Evolutionary conservation across 2,329 filamentous ascomycete genomes (phyloP).

Genomic region (Pseudogymnoascus sp.): DNA sequence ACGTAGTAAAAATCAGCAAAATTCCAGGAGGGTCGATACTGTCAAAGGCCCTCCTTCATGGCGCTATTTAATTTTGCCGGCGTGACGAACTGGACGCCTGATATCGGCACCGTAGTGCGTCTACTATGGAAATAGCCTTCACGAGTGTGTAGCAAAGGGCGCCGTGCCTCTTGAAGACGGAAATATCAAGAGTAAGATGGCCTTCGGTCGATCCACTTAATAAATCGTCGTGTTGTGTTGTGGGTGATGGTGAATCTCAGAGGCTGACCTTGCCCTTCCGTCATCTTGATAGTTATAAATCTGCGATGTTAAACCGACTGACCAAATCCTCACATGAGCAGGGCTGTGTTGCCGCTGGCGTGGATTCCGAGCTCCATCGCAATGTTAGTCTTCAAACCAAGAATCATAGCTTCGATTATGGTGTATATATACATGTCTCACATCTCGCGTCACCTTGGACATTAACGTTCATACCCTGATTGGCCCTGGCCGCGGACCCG

Average conservation of each 20-base stretch:
- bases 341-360: background rate
- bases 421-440: background rate
- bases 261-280: constrained; percentile 12
- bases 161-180: constrained; percentile 24
- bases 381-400: background rate
- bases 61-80: constrained; percentile 17
- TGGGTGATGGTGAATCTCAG: constrained; percentile 26
- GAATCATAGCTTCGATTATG: background rate
- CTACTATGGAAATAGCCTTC: constrained; percentile 8
- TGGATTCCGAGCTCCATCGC: background rate
- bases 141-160: constrained; percentile 23
- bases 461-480: background rate
- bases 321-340: constrained; percentile 1
- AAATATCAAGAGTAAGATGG: constrained; percentile 24
- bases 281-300: constrained; percentile 13
- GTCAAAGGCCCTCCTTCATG: constrained; percentile 16
- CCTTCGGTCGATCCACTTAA: constrained; percentile 26
- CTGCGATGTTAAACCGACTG: background rate
- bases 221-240: constrained; percentile 27
- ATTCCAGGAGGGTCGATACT: constrained; percentile 11
- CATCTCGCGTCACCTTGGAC: background rate
- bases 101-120: constrained; percentile 6
- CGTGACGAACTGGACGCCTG: constrained; percentile 19
- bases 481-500: background rate
- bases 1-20: constrained; percentile 25